phyloP scores from a whole-genome alignment of 495 filamentous ascomycete genomes.

The Cenococcum geophilum region DNA sequence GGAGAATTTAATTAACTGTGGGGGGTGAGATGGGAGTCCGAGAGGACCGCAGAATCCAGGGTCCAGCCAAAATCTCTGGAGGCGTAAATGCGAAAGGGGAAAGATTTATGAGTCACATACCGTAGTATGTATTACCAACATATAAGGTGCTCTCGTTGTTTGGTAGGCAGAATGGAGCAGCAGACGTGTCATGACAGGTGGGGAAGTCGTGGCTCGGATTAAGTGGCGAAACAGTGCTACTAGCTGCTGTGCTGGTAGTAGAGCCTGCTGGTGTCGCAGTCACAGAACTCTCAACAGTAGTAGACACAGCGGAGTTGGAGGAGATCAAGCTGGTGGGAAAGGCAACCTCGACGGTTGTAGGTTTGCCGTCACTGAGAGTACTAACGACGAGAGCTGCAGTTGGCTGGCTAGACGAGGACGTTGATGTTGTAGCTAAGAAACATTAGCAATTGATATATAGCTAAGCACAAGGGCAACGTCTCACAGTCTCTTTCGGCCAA shows the following conservation, averaged over 20 bases:
- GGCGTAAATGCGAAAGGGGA: no score
- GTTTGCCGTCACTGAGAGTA: slow-evolving; percentile 21
- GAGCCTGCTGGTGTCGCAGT: slow-evolving; percentile 12
- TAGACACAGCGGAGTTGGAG: slow-evolving; percentile 7
- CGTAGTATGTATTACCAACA: slow-evolving; percentile 42
- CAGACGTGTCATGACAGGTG: slow-evolving; percentile 33
- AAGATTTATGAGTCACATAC: slow-evolving; percentile 3
- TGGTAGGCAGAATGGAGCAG: slow-evolving; percentile 41
- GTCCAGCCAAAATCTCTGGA: no score
- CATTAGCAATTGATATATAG: slow-evolving; percentile 5
- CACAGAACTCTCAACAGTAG: background rate
- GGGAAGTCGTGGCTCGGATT: slow-evolving; percentile 34
- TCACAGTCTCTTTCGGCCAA: slow-evolving; percentile 30
- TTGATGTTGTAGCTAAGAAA: background rate
- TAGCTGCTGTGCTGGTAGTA: slow-evolving; percentile 21
- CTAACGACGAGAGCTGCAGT: slow-evolving; percentile 16
- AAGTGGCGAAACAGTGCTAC: slow-evolving; percentile 9
- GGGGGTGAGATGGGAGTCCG: no score
- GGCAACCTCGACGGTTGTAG: slow-evolving; percentile 24
- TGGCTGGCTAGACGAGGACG: slow-evolving; percentile 9
- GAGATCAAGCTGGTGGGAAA: slow-evolving; percentile 5
- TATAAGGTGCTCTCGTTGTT: slow-evolving; percentile 36
- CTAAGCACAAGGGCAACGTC: background rate
- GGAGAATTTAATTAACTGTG: background rate
- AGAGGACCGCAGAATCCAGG: no score